These are phyloP conservation scores for Cryptococcus jaspeensis DNA, from an alignment of 1,284 basidiomycete species.

Conservation along the genomic window DNA sequence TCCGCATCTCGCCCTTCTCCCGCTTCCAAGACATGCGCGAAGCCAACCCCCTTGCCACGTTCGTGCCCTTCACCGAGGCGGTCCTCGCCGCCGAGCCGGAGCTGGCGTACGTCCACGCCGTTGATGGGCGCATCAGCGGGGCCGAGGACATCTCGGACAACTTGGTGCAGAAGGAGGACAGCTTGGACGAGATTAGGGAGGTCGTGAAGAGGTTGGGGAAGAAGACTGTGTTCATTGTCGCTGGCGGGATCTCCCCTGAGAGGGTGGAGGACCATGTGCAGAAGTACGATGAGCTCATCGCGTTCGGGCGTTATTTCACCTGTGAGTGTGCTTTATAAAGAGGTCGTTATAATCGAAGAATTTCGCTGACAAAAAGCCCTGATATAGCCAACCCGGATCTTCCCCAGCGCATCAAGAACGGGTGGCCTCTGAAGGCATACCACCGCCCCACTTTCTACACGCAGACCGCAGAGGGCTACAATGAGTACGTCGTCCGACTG, in stretches of 20 bases:
- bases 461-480: slow-evolving; percentile 19
- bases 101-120: slow-evolving; percentile 61
- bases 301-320: slow-evolving; percentile 57
- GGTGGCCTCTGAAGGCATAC: slow-evolving; percentile 37
- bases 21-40: slow-evolving; percentile 50
- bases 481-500: slow-evolving; percentile 22
- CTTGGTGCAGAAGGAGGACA: slow-evolving; percentile 21
- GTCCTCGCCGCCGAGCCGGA: slow-evolving; percentile 52
- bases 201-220: slow-evolving; percentile 21
- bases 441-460: slow-evolving; percentile 34
- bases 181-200: slow-evolving; percentile 21
- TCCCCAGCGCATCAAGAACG: slow-evolving; percentile 49
- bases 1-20: slow-evolving; percentile 60
- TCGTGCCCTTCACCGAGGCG: slow-evolving; percentile 13
- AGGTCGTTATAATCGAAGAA: no score
- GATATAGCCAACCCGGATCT: slow-evolving; percentile 56
- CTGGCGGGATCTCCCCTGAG: slow-evolving; percentile 54
- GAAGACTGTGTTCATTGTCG: slow-evolving; percentile 52
- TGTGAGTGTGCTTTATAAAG: slow-evolving; percentile 14
- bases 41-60: slow-evolving; percentile 3
- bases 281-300: slow-evolving; percentile 52
- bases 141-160: slow-evolving; percentile 12
- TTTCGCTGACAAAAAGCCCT: neutral
- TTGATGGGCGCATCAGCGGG: slow-evolving; percentile 51
- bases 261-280: slow-evolving; percentile 29